Percentiles rank a stretch among this genome's conserved stretches.
These are phyloP conservation scores for Chondrostereum purpureum DNA, from an alignment of 1,284 basidiomycete species.

Conservation along the genomic window DNA sequence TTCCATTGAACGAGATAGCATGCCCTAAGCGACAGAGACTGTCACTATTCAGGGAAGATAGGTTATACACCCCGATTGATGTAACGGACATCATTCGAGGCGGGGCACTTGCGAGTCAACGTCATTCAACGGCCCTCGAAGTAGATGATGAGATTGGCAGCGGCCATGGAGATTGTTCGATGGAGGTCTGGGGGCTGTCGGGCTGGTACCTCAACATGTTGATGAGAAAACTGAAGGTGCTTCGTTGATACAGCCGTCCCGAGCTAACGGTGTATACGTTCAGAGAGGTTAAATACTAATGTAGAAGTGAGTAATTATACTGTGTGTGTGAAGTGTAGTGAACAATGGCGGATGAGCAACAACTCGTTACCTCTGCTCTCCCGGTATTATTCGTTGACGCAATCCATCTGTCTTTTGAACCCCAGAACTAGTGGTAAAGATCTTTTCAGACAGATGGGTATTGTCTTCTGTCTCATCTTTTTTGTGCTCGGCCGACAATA, in stretches of 20 bases:
- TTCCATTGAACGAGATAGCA: conserved; percentile 50
- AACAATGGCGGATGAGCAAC: background rate
- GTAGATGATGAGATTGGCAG: conserved; percentile 38
- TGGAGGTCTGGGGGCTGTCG: conserved; percentile 78
- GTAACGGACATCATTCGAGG: conserved; percentile 54
- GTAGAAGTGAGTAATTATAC: background rate
- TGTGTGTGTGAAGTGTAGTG: background rate
- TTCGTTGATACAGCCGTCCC: conserved; percentile 22
- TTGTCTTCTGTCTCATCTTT: conserved; percentile 27
- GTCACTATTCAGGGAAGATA: conserved; percentile 49
- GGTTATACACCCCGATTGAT: conserved; percentile 63
- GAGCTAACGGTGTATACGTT: no score
- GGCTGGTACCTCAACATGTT: conserved; percentile 72
- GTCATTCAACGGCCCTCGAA: conserved; percentile 14
- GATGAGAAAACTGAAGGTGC: conserved; percentile 44
- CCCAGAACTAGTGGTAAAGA: background rate
- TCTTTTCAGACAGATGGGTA: conserved; percentile 1
- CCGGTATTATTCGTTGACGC: background rate
- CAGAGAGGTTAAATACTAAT: no score
- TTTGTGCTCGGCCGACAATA: conserved; percentile 23
- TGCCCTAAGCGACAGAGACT: conserved; percentile 40
- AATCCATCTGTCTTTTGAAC: background rate
- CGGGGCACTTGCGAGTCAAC: conserved; percentile 14
- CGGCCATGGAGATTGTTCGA: conserved; percentile 29
- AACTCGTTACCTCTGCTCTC: no score